phyloP scores from a whole-genome alignment of 164 flowering plant genomes.

The Vitis riparia region DNA sequence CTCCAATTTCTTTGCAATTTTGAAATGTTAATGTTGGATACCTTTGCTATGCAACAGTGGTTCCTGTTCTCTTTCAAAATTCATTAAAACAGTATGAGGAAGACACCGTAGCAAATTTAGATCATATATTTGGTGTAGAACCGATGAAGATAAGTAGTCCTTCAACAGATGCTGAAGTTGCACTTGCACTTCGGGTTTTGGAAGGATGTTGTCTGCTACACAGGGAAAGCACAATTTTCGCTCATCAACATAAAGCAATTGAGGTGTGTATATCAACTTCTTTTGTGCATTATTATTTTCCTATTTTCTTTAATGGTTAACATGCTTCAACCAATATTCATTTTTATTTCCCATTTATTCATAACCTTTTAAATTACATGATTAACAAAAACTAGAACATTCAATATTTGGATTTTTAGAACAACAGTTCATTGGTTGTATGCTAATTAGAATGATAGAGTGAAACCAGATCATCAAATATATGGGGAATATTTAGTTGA shows the following conservation, averaged over 20 bases:
- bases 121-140: slow-evolving; percentile 74
- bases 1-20: neutral
- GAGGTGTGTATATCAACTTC: slow-evolving; percentile 34
- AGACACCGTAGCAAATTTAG: slow-evolving; percentile 49
- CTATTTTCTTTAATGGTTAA: no score
- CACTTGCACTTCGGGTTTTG: slow-evolving; percentile 89
- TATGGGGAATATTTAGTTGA: no score
- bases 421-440: no score
- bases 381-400: no score
- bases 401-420: no score
- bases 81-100: slow-evolving; percentile 63
- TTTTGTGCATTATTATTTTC: neutral
- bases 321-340: no score
- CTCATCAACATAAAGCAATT: slow-evolving; percentile 71
- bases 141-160: slow-evolving; percentile 87
- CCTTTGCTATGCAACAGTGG: slow-evolving; percentile 52
- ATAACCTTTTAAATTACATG: neutral
- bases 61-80: slow-evolving; percentile 82
- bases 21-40: slow-evolving; percentile 4
- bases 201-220: slow-evolving; percentile 97
- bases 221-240: slow-evolving; percentile 55
- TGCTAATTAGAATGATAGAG: no score
- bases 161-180: slow-evolving; percentile 81
- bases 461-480: no score
- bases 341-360: neutral